phyloP scores from a whole-genome alignment of 768 basidiomycete genomes.

The Calocybe gangraenosa region DNA sequence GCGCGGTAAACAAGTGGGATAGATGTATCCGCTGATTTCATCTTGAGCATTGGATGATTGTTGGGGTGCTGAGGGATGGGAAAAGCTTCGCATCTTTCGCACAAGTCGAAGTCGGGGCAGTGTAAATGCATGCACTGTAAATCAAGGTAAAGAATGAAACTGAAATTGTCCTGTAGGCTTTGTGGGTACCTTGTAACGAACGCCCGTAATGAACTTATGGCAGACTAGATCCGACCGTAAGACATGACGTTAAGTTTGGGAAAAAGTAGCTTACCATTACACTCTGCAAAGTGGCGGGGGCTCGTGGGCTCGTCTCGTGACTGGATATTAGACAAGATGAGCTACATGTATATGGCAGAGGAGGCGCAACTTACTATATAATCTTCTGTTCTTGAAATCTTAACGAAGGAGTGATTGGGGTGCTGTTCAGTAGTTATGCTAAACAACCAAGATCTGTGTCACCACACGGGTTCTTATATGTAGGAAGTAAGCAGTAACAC shows the following conservation, averaged over 20 bases:
- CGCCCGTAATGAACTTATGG: constrained; percentile 46
- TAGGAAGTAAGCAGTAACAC: constrained; percentile 7
- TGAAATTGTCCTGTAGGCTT: background rate
- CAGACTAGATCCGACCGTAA: constrained; percentile 34
- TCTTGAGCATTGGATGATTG: constrained; percentile 72
- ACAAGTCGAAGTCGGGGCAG: constrained; percentile 82
- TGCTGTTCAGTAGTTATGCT: constrained; percentile 73
- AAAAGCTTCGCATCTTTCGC: constrained; percentile 71
- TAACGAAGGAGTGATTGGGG: constrained; percentile 71
- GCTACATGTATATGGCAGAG: background rate
- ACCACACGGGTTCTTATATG: constrained; percentile 1
- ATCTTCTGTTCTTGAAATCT: constrained; percentile 47
- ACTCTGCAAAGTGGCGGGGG: constrained; percentile 51
- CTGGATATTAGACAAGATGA: constrained; percentile 16
- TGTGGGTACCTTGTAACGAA: constrained; percentile 69
- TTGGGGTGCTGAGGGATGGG: constrained; percentile 73
- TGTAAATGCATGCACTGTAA: constrained; percentile 72
- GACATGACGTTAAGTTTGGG: background rate
- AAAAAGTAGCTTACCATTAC: constrained; percentile 38
- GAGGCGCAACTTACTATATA: constrained; percentile 45
- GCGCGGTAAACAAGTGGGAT: constrained; percentile 29
- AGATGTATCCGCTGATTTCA: constrained; percentile 48
- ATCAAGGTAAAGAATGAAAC: background rate
- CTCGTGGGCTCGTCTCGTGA: constrained; percentile 14
- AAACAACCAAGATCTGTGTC: background rate